These are phyloP conservation scores for Casuarina equisetifolia DNA, from an alignment of 306 rosid genomes.

Conservation along the genomic window DNA sequence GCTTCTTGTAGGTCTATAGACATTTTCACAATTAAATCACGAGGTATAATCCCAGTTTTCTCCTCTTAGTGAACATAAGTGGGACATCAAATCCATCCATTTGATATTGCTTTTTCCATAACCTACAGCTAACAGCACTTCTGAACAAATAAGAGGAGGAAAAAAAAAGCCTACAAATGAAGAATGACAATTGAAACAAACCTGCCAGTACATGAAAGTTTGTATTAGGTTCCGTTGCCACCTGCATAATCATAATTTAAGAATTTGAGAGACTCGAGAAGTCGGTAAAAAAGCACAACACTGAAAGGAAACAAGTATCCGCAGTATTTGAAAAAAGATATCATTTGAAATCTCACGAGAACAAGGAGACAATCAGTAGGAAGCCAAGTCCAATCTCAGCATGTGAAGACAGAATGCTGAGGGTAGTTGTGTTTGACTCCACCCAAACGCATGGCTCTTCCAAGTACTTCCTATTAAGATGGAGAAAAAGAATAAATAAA, in stretches of 20 bases:
- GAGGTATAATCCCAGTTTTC: neutral
- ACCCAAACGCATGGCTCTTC: slow-evolving; percentile 95
- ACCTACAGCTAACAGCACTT: neutral
- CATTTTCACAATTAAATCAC: neutral
- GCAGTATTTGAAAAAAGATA: neutral
- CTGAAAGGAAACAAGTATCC: neutral
- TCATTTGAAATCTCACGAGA: slow-evolving; percentile 68
- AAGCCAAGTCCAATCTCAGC: slow-evolving; percentile 92
- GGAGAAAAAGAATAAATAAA: slow-evolving; percentile 1
- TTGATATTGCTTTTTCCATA: neutral
- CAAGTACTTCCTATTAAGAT: slow-evolving; percentile 71
- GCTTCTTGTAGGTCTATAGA: neutral
- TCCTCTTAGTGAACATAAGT: neutral
- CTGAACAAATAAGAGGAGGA: neutral
- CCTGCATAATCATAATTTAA: slow-evolving; percentile 42
- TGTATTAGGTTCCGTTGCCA: slow-evolving; percentile 91
- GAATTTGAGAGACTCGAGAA: slow-evolving; percentile 18
- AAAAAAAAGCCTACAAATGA: slow-evolving; percentile 5
- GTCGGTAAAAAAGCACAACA: slow-evolving; percentile 11
- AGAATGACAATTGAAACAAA: slow-evolving; percentile 30
- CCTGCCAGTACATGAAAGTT: slow-evolving; percentile 97
- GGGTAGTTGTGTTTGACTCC: slow-evolving; percentile 81
- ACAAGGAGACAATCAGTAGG: slow-evolving; percentile 68
- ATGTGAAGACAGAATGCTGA: slow-evolving; percentile 84
- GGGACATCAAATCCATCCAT: neutral